Base-by-base conservation (phyloP, 371 early-diverging fungal genomes). In the Funneliformis caledonium region DNA sequence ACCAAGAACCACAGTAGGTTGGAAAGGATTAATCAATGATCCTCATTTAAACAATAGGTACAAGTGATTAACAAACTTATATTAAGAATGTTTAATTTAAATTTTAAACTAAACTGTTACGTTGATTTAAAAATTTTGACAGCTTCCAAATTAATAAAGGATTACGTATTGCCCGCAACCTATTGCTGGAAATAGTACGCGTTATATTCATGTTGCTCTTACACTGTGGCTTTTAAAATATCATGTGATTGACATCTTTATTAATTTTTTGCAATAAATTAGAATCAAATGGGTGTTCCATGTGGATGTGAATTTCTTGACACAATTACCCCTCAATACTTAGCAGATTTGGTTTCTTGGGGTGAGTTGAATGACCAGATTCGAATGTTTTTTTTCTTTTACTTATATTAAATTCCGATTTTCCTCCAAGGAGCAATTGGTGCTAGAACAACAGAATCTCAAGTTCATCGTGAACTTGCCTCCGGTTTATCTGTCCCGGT, bases 1-100 rank as follows among this genome's bases (percentile, higher is more conserved):
- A 87, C 97, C 97, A 14, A 87, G 97, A 80, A 96, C 97, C 6
- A 97, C 96, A 14, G 96, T 96, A 43, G 97, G 97, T 16, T 97
- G 97, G 97, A 96, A 96, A 84, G 97, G 96, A 65, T 86, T 96
- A 61, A 96, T 97, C 85, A 97, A 96, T 83, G 97, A 97, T 82
- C 96, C 97, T 31, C 86, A 90, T 81, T 88, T 97, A 82, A 91
- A 96, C 87, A 92, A 92, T 82, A 91, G 92, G 88, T 91, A 87
- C 19, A 42, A 70, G 37, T 26, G 3, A 37, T 37, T 37, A 2
- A 64, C 31, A 64, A 22, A 31, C 26, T 31, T 64, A 64, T 64
- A 14, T 64, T 11, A 64, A 26, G n/a, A 2, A 4, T 0, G 7
- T 10, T 26, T 0, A 64, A 14, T 19, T 22, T 10, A 64, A 64